phyloP scores from a whole-genome alignment of 345 rosid genomes.

The Microcos paniculata region DNA sequence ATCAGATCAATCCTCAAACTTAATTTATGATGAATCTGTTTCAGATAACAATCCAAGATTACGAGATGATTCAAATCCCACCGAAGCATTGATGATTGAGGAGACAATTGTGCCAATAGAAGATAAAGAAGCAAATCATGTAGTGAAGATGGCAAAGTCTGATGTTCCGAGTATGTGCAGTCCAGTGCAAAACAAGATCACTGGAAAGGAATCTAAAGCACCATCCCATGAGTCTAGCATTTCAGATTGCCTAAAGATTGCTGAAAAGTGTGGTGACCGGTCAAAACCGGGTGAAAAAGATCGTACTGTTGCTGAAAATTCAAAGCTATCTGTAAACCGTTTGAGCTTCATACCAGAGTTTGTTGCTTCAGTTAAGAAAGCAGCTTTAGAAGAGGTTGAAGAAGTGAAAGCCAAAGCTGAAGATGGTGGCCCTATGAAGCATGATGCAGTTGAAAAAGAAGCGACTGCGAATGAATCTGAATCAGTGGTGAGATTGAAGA shows the following conservation, averaged over 20 bases:
- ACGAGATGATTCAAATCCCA: slow-evolving; percentile 13
- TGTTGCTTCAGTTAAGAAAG: slow-evolving; percentile 68
- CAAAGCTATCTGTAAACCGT: slow-evolving; percentile 41
- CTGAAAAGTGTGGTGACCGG: slow-evolving; percentile 27
- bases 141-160: slow-evolving; percentile 25
- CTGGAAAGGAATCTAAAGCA: slow-evolving; percentile 24
- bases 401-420: slow-evolving; percentile 65
- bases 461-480: slow-evolving; percentile 40
- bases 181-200: slow-evolving; percentile 24
- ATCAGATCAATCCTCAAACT: slow-evolving; percentile 32
- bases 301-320: slow-evolving; percentile 41
- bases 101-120: slow-evolving; percentile 33
- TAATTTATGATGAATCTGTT: slow-evolving; percentile 20
- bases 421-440: slow-evolving; percentile 30
- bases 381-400: slow-evolving; percentile 77
- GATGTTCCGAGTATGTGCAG: slow-evolving; percentile 21
- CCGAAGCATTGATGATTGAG: slow-evolving; percentile 36
- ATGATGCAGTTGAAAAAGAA: slow-evolving; percentile 38
- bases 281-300: slow-evolving; percentile 35
- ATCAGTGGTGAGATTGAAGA: slow-evolving; percentile 50
- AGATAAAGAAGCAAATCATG: slow-evolving; percentile 34
- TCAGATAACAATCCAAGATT: slow-evolving; percentile 20
- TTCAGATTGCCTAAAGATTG: slow-evolving; percentile 21
- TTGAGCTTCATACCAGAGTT: slow-evolving; percentile 64
- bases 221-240: slow-evolving; percentile 22